phyloP scores from a whole-genome alignment of 495 filamentous ascomycete genomes.

The Aspergillus indologenus region DNA sequence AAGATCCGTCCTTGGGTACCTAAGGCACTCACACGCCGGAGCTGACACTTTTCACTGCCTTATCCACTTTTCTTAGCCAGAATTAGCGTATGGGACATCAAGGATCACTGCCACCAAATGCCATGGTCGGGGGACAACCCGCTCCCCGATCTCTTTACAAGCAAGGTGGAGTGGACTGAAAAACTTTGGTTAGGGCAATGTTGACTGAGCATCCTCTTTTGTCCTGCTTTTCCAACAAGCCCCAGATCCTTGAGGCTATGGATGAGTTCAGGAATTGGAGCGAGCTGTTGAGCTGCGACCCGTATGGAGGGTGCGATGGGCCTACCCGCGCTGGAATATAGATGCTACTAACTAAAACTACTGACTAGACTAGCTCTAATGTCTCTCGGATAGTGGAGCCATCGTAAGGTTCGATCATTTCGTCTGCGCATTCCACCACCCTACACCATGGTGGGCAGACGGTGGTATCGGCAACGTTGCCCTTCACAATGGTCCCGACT shows the following conservation, averaged over 20 bases:
- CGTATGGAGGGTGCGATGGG: background rate
- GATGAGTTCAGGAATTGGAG: too few species aligned
- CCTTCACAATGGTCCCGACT: background rate
- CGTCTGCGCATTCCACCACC: background rate
- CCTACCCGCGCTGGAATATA: background rate
- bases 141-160: too few species aligned
- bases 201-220: background rate
- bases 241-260: too few species aligned
- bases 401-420: background rate
- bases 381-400: background rate
- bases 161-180: background rate
- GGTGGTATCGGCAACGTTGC: background rate
- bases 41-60: background rate
- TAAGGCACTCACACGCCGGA: background rate
- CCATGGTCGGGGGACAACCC: background rate
- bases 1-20: background rate
- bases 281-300: background rate
- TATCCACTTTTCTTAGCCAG: background rate
- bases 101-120: background rate
- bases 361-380: background rate
- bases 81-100: background rate
- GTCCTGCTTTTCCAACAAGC: too few species aligned
- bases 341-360: background rate
- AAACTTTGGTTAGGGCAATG: background rate
- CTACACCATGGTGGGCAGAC: background rate